Percentiles rank a stretch among this genome's conserved stretches.
These are phyloP conservation scores for Candida sanyaensis DNA, from an alignment of 1,139 yeast genomes.

Conservation along the genomic window DNA sequence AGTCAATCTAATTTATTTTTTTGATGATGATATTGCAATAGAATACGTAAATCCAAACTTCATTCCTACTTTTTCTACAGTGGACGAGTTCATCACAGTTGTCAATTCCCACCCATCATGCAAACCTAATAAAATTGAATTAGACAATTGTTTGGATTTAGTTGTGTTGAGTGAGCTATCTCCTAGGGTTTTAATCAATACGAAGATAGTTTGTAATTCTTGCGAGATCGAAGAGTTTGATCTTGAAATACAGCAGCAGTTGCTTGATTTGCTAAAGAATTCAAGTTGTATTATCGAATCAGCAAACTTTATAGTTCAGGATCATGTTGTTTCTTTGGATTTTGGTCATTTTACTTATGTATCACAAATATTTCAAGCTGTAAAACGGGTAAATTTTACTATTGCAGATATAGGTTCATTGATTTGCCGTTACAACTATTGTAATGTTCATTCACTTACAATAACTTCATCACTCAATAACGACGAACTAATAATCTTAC, in stretches of 20 bases:
- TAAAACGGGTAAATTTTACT: background rate
- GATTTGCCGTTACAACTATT: background rate
- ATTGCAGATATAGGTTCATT: background rate
- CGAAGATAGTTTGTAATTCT: background rate
- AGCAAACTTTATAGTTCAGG: background rate
- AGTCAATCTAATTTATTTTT: background rate
- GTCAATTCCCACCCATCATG: background rate
- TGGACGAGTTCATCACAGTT: background rate
- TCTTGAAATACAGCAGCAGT: background rate
- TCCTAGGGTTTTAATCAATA: background rate
- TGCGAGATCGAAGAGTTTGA: background rate
- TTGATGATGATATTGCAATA: background rate
- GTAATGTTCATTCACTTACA: background rate
- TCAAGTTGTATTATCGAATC: background rate
- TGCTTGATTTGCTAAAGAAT: background rate
- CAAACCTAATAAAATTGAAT: background rate
- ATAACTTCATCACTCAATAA: background rate
- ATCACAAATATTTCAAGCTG: background rate
- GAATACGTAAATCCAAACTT: background rate
- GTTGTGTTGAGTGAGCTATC: background rate
- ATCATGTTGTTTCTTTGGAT: too few species aligned
- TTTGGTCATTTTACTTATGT: background rate
- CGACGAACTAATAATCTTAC: background rate
- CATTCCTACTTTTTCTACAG: background rate
- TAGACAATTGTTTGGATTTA: background rate